A percentile compares a stretch with the other conserved stretches of the same genome.
These are phyloP conservation scores for Nymphaea colorata DNA, from an alignment of 164 flowering plant genomes.

Conservation along the genomic window DNA sequence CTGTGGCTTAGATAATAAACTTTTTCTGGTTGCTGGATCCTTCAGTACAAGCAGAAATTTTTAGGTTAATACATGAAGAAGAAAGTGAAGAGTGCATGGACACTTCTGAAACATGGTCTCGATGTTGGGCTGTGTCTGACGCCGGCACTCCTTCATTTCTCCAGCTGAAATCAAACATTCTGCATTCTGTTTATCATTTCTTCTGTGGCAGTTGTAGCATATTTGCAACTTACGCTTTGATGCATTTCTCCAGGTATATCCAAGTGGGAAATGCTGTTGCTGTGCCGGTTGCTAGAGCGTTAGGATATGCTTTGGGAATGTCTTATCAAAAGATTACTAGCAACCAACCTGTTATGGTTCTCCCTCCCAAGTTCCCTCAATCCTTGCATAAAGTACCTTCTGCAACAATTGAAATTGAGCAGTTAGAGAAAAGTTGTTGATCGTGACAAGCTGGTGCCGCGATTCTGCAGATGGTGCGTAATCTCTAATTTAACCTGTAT, in stretches of 20 bases:
- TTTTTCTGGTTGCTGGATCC: too few relatives aligned
- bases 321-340: constrained; percentile 19
- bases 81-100: too few relatives aligned
- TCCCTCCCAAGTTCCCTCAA: constrained; percentile 21
- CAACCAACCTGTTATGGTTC: constrained; percentile 15
- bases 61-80: too few relatives aligned
- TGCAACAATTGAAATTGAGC: constrained; percentile 4
- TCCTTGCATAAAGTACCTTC: neutral
- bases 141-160: too few relatives aligned
- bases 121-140: too few relatives aligned
- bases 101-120: too few relatives aligned
- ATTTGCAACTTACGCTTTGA: too few relatives aligned
- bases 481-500: neutral
- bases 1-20: too few relatives aligned
- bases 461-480: neutral
- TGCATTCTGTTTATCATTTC: too few relatives aligned
- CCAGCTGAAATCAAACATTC: too few relatives aligned
- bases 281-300: constrained; percentile 54
- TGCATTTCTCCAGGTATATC: constrained; percentile 31
- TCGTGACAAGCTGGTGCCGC: neutral
- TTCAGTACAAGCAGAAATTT: too few relatives aligned
- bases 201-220: too few relatives aligned
- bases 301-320: constrained; percentile 43
- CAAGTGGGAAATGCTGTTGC: constrained; percentile 91
- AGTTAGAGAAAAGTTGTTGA: neutral